These are phyloP conservation scores for Trichophaea hybrida DNA, from an alignment of 2,329 filamentous ascomycete genomes.

Conservation along the genomic window DNA sequence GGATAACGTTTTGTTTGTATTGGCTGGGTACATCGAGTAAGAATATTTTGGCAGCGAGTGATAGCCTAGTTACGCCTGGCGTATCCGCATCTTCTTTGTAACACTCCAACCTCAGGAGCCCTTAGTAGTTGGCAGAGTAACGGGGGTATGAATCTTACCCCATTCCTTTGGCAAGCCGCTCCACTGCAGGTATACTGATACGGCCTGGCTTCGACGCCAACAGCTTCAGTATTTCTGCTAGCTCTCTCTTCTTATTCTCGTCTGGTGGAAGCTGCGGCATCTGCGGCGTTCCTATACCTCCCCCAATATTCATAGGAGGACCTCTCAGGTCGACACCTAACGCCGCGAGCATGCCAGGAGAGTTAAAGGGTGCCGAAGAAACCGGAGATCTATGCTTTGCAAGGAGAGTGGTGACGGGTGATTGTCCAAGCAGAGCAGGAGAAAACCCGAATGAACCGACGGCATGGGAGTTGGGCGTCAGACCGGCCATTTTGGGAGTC, in stretches of 20 bases:
- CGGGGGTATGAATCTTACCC: constrained; percentile 31
- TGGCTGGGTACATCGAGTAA: constrained; percentile 36
- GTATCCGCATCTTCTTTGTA: constrained; percentile 43
- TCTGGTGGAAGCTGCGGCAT: constrained; percentile 8
- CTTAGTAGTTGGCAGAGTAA: constrained; percentile 27
- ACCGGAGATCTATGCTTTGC: constrained; percentile 16
- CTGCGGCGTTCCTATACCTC: background rate
- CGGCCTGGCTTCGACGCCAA: constrained; percentile 22
- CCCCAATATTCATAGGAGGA: background rate
- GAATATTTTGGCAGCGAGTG: constrained; percentile 48
- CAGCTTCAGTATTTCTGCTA: constrained; percentile 23
- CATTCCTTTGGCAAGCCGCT: constrained; percentile 51
- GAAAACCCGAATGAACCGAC: constrained; percentile 17
- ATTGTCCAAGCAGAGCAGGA: constrained; percentile 19
- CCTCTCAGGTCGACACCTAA: constrained; percentile 8
- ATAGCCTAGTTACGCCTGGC: constrained; percentile 39
- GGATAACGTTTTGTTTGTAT: background rate
- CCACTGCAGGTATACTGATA: constrained; percentile 59
- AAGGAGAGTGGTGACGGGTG: constrained; percentile 13
- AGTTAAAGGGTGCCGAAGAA: constrained; percentile 12
- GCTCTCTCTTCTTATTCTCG: constrained; percentile 22
- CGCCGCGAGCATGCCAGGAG: constrained; percentile 12
- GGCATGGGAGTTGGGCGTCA: constrained; percentile 16
- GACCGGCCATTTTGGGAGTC: constrained; percentile 19
- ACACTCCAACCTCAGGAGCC: constrained; percentile 39